Percentiles rank a stretch among this genome's conserved stretches.
Conservation (phyloP, 768 basidiomycete genomes). For the Suillus subaureus region DNA sequence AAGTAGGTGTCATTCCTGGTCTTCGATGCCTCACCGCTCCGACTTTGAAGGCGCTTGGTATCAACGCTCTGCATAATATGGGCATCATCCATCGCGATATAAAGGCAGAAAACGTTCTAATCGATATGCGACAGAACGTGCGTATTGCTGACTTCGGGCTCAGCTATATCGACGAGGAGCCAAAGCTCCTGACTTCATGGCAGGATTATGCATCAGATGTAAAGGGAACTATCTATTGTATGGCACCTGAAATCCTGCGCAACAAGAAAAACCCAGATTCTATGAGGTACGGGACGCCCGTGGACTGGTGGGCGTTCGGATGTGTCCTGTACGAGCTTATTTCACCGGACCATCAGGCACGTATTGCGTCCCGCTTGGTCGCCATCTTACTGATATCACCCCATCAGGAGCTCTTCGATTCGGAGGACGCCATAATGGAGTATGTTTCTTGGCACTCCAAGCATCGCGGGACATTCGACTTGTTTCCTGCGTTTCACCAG, state of each 20-base stretch:
- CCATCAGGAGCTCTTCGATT: slow-evolving; percentile 35
- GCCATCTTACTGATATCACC: neutral
- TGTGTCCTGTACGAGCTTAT: slow-evolving; percentile 43
- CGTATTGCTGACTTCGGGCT: slow-evolving; percentile 46
- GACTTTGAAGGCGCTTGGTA: slow-evolving; percentile 38
- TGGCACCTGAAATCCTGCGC: slow-evolving; percentile 44
- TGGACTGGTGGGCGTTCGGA: slow-evolving; percentile 48
- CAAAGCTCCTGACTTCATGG: slow-evolving; percentile 15
- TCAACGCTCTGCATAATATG: slow-evolving; percentile 52
- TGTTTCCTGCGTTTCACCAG: slow-evolving; percentile 26
- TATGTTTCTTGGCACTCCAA: slow-evolving; percentile 23
- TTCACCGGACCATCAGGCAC: slow-evolving; percentile 28
- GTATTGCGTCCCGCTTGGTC: neutral
- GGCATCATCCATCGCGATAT: slow-evolving; percentile 72
- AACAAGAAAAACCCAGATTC: slow-evolving; percentile 19
- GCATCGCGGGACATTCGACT: slow-evolving; percentile 10
- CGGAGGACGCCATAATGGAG: slow-evolving; percentile 23
- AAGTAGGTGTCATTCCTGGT: slow-evolving; percentile 7
- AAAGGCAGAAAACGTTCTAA: slow-evolving; percentile 71
- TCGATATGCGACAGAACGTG: slow-evolving; percentile 44
- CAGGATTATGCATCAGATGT: slow-evolving; percentile 27
- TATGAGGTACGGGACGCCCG: slow-evolving; percentile 30
- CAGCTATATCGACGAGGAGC: slow-evolving; percentile 23
- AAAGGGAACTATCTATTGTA: slow-evolving; percentile 38
- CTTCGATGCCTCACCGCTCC: slow-evolving; percentile 4